phyloP scores from a whole-genome alignment of 2,329 filamentous ascomycete species.

The Didymella keratinophila region DNA sequence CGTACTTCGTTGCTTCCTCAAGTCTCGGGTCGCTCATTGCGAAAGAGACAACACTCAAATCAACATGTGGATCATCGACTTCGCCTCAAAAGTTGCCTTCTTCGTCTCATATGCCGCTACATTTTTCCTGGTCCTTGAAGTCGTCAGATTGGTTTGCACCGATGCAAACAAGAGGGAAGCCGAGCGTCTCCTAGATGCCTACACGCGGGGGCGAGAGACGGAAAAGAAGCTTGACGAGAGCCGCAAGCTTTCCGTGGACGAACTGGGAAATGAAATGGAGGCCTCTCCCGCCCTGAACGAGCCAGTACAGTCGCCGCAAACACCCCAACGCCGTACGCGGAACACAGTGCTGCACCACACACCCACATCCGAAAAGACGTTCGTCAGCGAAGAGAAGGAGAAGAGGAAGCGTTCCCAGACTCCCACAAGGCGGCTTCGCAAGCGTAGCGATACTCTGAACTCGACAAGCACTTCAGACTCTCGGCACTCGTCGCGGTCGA shows the following conservation, averaged over 20 bases:
- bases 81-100: constrained; percentile 26
- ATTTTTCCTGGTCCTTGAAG: constrained; percentile 34
- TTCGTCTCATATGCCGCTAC: constrained; percentile 35
- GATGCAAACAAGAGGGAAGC: constrained; percentile 36
- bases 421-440: constrained; percentile 25
- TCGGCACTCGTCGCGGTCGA: constrained; percentile 14
- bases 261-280: constrained; percentile 12
- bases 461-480: constrained; percentile 26
- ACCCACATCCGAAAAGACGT: constrained; percentile 12
- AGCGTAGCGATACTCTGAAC: constrained; percentile 34
- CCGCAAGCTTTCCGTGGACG: constrained; percentile 12
- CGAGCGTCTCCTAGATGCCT: constrained; percentile 33
- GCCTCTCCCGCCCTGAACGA: constrained; percentile 7
- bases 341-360: constrained; percentile 7
- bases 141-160: constrained; percentile 31
- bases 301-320: constrained; percentile 4
- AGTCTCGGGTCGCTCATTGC: background rate
- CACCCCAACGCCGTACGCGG: constrained; percentile 12
- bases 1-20: background rate
- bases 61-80: constrained; percentile 19
- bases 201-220: constrained; percentile 23
- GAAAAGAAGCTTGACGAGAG: constrained; percentile 6
- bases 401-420: constrained; percentile 17
- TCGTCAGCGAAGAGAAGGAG: constrained; percentile 15
- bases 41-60: background rate